These are phyloP conservation scores for Aspergillus amoenus DNA, from an alignment of 2,329 filamentous ascomycete species.

Conservation along the genomic window DNA sequence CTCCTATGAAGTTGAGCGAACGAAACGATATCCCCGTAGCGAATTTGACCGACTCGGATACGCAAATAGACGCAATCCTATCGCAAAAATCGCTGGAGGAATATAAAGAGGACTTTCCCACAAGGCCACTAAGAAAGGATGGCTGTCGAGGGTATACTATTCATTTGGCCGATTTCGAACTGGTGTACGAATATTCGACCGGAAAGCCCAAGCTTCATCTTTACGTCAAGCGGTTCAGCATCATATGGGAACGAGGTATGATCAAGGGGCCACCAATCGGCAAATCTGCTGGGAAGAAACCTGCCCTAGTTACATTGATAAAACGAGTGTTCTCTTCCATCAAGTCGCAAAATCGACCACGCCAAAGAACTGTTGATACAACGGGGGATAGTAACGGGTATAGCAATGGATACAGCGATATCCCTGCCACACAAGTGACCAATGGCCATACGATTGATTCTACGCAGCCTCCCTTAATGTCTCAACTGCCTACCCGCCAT, in stretches of 20 bases:
- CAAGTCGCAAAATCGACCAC: slow-evolving; percentile 4
- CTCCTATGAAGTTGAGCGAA: slow-evolving; percentile 25
- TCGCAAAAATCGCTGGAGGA: slow-evolving; percentile 24
- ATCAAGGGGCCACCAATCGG: slow-evolving; percentile 13
- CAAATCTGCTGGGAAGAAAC: slow-evolving; percentile 22
- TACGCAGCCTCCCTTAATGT: slow-evolving; percentile 22
- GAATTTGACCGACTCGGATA: slow-evolving; percentile 35
- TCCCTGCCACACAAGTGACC: slow-evolving; percentile 16
- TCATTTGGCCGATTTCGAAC: slow-evolving; percentile 34
- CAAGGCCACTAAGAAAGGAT: slow-evolving; percentile 17
- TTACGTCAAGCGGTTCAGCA: slow-evolving; percentile 24
- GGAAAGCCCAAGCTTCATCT: slow-evolving; percentile 24
- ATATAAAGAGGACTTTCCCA: slow-evolving; percentile 20
- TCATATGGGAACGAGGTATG: slow-evolving; percentile 22
- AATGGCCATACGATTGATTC: slow-evolving; percentile 3
- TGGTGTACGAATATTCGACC: slow-evolving; percentile 33
- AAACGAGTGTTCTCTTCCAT: slow-evolving; percentile 11
- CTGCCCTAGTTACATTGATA: slow-evolving; percentile 19
- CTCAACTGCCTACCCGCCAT: slow-evolving; percentile 19
- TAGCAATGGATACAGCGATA: slow-evolving; percentile 8
- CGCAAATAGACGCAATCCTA: slow-evolving; percentile 35
- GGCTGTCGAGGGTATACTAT: slow-evolving; percentile 29
- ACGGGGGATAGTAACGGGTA: background rate
- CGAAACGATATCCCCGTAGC: slow-evolving; percentile 17
- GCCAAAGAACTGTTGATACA: background rate